Evolutionary conservation across 2,329 filamentous ascomycete species (phyloP).

Genomic region (Exophiala sp.): DNA sequence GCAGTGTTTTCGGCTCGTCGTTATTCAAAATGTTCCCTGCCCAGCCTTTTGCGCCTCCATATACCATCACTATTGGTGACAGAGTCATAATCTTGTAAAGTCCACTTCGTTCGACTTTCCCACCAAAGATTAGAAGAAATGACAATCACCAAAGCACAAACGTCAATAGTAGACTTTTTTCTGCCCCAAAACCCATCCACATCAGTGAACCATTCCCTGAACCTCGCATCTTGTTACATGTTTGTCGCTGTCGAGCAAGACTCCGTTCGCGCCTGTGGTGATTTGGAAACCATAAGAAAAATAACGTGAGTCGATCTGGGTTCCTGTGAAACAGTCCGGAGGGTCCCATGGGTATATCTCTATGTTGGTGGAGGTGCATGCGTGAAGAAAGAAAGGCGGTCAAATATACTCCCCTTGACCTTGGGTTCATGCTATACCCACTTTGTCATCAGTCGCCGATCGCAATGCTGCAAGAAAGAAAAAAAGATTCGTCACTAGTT

Average conservation of each 20-base stretch:
- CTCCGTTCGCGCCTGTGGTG: not conserved
- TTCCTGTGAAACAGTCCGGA: not conserved
- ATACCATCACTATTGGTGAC: not conserved
- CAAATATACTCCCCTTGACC: not conserved
- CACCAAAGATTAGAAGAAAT: not conserved
- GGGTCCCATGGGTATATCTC: slow-evolving; percentile 15
- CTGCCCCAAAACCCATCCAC: slow-evolving; percentile 5
- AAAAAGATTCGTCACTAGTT: slow-evolving; percentile 19
- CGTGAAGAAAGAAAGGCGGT: too few species aligned
- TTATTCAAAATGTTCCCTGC: not conserved
- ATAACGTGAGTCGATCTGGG: not conserved
- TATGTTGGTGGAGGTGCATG: slow-evolving; percentile 11
- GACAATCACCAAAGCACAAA: not conserved
- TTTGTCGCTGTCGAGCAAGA: not conserved
- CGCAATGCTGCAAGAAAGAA: slow-evolving; percentile 19
- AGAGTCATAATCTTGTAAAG: slow-evolving; percentile 4
- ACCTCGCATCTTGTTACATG: slow-evolving; percentile 1
- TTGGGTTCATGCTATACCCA: slow-evolving; percentile 17
- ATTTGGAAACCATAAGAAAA: not conserved
- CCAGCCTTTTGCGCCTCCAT: not conserved
- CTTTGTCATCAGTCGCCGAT: slow-evolving; percentile 16
- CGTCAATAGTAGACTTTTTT: slow-evolving; percentile 11
- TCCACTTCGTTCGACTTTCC: not conserved
- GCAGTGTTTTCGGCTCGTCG: too few species aligned
- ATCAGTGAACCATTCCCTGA: slow-evolving; percentile 1